Evolutionary conservation across 148 eudicot genomes (phyloP).

Genomic region (Camellia sinensis): DNA sequence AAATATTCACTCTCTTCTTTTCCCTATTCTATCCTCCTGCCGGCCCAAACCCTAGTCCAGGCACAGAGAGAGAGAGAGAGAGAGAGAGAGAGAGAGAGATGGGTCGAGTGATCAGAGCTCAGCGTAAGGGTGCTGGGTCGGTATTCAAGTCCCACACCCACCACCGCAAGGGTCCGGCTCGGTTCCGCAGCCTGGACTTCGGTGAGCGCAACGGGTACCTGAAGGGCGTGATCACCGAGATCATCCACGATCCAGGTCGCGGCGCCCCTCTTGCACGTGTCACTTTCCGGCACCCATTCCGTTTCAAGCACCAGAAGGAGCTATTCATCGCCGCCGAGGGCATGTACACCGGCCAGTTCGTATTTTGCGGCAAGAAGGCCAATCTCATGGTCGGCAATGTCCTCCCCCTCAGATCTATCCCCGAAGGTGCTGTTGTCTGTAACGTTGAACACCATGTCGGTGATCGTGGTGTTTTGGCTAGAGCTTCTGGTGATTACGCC

Average conservation of each 20-base stretch:
- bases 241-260: constrained; percentile 55
- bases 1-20: neutral
- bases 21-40: neutral
- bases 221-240: constrained; percentile 45
- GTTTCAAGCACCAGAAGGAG: constrained; percentile 51
- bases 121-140: constrained; percentile 54
- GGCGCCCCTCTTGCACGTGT: constrained; percentile 51
- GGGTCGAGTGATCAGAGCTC: constrained; percentile 56
- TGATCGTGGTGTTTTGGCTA: constrained; percentile 42
- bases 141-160: constrained; percentile 56
- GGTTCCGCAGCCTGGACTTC: constrained; percentile 46
- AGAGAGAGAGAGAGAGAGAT: constrained; percentile 20
- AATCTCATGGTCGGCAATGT: constrained; percentile 40
- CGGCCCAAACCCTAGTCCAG: neutral
- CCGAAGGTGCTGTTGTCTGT: constrained; percentile 46
- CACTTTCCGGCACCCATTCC: constrained; percentile 52
- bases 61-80: too few relatives aligned
- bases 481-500: constrained; percentile 48
- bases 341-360: constrained; percentile 44
- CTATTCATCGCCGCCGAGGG: constrained; percentile 46
- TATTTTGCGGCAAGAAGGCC: constrained; percentile 45
- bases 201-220: constrained; percentile 57
- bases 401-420: constrained; percentile 38
- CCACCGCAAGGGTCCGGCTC: constrained; percentile 58
- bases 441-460: constrained; percentile 56